Evolutionary conservation across 2,329 filamentous ascomycete species (phyloP).

Genomic region (Exophiala phaeomuriformis): DNA sequence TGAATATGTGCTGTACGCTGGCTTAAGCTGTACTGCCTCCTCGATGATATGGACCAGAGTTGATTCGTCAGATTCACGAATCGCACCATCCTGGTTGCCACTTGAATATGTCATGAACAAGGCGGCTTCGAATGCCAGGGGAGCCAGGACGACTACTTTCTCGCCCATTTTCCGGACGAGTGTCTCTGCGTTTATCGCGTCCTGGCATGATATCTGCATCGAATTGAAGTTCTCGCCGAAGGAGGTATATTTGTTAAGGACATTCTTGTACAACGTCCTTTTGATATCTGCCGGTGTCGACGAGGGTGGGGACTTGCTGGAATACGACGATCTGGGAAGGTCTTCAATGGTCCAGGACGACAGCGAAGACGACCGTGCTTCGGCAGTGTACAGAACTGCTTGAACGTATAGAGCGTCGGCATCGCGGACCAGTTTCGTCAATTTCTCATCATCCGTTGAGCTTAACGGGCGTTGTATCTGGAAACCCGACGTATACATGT

Average conservation of each 20-base stretch:
- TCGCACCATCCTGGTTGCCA: neutral
- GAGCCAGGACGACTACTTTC: slow-evolving; percentile 17
- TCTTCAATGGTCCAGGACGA: slow-evolving; percentile 16
- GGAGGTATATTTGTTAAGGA: slow-evolving; percentile 14
- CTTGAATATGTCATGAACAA: slow-evolving; percentile 15
- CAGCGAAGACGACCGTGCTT: slow-evolving; percentile 12
- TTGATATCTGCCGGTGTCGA: slow-evolving; percentile 7
- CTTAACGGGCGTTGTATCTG: slow-evolving; percentile 6
- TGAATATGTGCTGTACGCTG: slow-evolving; percentile 47
- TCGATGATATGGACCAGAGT: slow-evolving; percentile 48
- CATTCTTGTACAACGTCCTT: slow-evolving; percentile 16
- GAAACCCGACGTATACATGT: neutral
- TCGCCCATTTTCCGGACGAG: neutral
- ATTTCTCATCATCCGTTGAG: neutral
- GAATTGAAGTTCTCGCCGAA: slow-evolving; percentile 1
- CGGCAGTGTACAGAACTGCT: slow-evolving; percentile 18
- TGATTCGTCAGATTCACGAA: slow-evolving; percentile 44
- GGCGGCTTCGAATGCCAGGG: slow-evolving; percentile 24
- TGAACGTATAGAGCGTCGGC: slow-evolving; percentile 14
- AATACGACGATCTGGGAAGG: slow-evolving; percentile 21
- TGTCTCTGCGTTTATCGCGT: neutral
- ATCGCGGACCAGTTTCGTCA: slow-evolving; percentile 6
- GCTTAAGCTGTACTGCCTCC: slow-evolving; percentile 26
- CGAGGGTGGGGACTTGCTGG: slow-evolving; percentile 9
- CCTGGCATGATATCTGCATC: neutral